Percentiles rank a stretch among this genome's conserved stretches.
These are phyloP conservation scores for Aphanocladium album DNA, from an alignment of 2,329 filamentous ascomycete species.

Conservation along the genomic window DNA sequence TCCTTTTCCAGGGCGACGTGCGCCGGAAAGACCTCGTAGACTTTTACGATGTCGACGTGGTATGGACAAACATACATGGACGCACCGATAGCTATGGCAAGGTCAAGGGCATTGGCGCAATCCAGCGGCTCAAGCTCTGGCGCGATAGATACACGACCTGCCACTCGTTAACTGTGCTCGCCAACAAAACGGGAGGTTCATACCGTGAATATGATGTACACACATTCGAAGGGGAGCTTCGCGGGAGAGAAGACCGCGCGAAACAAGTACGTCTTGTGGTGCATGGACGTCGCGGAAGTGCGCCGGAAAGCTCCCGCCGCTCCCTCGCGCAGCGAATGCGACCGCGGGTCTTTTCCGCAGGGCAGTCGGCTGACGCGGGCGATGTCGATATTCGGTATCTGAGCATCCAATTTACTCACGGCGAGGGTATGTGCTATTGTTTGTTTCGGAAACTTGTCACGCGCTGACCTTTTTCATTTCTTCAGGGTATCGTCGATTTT, in stretches of 20 bases:
- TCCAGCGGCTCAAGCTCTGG: constrained; percentile 50
- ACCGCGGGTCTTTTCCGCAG: constrained; percentile 30
- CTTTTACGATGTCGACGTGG: constrained; percentile 48
- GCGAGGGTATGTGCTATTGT: constrained; percentile 35
- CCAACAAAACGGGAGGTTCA: constrained; percentile 40
- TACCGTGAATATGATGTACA: constrained; percentile 46
- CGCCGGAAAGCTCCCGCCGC: constrained; percentile 30
- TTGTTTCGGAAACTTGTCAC: neutral
- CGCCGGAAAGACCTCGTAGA: constrained; percentile 43
- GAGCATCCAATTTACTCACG: constrained; percentile 44
- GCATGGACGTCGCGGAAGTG: constrained; percentile 36
- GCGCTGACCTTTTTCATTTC: neutral
- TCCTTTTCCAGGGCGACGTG: constrained; percentile 45
- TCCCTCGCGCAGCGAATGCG: constrained; percentile 40
- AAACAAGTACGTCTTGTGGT: constrained; percentile 41
- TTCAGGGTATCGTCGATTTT: constrained; percentile 41
- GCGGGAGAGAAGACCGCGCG: constrained; percentile 41
- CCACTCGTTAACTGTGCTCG: constrained; percentile 44
- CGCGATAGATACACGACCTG: constrained; percentile 42
- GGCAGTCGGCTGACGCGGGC: constrained; percentile 19
- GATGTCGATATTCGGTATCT: constrained; percentile 43
- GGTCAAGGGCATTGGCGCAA: constrained; percentile 45
- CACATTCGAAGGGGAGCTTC: constrained; percentile 42
- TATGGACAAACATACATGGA: constrained; percentile 46
- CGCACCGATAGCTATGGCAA: constrained; percentile 47